Conservation (phyloP, 2,329 filamentous ascomycete species). For the Colletotrichum sp. region DNA sequence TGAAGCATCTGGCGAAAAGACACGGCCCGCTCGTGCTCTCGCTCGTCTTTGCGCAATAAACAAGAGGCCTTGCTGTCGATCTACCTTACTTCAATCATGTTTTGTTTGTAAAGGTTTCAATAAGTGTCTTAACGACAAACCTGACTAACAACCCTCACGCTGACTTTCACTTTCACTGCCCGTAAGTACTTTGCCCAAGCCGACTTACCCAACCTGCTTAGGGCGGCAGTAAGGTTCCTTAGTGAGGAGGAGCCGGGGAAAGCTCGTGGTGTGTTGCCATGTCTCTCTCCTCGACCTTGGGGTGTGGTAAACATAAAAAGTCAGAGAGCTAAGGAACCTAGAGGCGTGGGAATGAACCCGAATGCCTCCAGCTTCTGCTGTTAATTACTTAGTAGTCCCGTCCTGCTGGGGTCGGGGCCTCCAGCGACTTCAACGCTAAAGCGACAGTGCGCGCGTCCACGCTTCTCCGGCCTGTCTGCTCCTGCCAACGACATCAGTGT, state of each 20-base stretch:
- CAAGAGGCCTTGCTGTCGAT: neutral
- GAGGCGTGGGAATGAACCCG: conserved; percentile 16
- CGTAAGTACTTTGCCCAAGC: neutral
- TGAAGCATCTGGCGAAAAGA: neutral
- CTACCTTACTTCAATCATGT: neutral
- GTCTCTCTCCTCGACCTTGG: neutral
- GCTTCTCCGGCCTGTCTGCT: neutral
- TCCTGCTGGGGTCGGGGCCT: neutral
- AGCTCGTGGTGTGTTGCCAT: conserved; percentile 9
- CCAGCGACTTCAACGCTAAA: neutral
- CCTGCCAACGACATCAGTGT: neutral
- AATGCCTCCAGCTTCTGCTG: neutral
- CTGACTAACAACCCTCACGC: neutral
- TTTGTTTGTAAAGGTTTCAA: conserved; percentile 15
- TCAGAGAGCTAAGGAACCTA: conserved; percentile 6
- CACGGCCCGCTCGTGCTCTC: neutral
- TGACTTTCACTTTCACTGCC: neutral
- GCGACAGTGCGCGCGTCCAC: neutral
- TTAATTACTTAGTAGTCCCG: neutral
- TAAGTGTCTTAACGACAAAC: conserved; percentile 5
- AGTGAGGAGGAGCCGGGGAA: conserved; percentile 2
- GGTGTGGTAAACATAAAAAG: conserved; percentile 1
- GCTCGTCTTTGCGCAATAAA: neutral
- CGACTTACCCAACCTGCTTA: neutral
- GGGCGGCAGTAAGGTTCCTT: neutral